Evolutionary conservation across 2,329 filamentous ascomycete genomes (phyloP).

Genomic region (Pezicula rhizophila): DNA sequence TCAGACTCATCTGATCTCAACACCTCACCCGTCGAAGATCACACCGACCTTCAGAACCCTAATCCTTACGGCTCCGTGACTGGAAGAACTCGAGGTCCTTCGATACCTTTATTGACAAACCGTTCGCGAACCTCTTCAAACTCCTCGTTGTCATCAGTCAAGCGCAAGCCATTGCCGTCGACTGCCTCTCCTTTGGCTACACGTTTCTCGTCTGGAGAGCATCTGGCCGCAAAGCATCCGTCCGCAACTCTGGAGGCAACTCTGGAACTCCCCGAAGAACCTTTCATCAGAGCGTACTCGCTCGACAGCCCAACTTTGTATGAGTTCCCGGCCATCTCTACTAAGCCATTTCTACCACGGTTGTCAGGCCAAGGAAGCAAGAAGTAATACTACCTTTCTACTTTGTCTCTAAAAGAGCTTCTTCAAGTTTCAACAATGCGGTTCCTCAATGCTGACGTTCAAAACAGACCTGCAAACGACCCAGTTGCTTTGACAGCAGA

Average conservation of each 20-base stretch:
- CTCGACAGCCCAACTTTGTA: conserved; percentile 58
- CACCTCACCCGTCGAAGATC: conserved; percentile 6
- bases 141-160: conserved; percentile 31
- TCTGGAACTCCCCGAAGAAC: conserved; percentile 40
- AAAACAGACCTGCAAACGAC: conserved; percentile 19
- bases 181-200: conserved; percentile 46
- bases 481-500: conserved; percentile 15
- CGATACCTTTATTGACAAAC: conserved; percentile 13
- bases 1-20: conserved; percentile 22
- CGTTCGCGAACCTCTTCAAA: conserved; percentile 19
- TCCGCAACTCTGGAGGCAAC: conserved; percentile 25
- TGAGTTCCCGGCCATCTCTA: conserved; percentile 40
- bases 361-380: background rate
- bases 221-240: conserved; percentile 27
- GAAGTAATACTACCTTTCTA: background rate
- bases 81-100: conserved; percentile 11
- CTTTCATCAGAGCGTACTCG: conserved; percentile 49
- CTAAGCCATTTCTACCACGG: conserved; percentile 5
- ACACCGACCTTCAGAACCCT: conserved; percentile 1
- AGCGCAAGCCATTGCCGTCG: conserved; percentile 55
- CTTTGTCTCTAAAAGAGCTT: background rate
- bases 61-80: conserved; percentile 7
- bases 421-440: background rate
- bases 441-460: conserved; percentile 10
- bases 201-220: conserved; percentile 39